phyloP scores from a whole-genome alignment of 768 basidiomycete species.

The Suillus subluteus region DNA sequence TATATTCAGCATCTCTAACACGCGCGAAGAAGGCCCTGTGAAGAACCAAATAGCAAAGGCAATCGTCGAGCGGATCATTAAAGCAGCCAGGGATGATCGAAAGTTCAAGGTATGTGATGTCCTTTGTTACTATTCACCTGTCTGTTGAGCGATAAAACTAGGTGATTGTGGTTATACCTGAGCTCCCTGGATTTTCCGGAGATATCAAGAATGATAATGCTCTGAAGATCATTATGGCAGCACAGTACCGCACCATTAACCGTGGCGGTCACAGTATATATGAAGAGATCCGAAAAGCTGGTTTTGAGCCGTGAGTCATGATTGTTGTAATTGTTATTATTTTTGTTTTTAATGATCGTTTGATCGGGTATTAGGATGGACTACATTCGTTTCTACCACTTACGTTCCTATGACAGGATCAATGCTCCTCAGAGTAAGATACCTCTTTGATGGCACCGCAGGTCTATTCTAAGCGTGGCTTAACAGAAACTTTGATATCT shows the following conservation, averaged over 20 bases:
- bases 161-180: constrained; percentile 89
- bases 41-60: constrained; percentile 85
- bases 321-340: neutral
- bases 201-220: constrained; percentile 69
- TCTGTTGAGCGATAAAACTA: constrained; percentile 28
- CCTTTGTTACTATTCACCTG: neutral
- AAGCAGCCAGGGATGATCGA: constrained; percentile 66
- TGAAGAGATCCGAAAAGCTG: constrained; percentile 75
- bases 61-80: constrained; percentile 81
- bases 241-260: constrained; percentile 87
- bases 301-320: constrained; percentile 72
- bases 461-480: constrained; percentile 26
- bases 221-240: constrained; percentile 85
- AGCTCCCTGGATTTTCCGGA: constrained; percentile 89
- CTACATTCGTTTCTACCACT: constrained; percentile 91
- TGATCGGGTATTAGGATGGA: constrained; percentile 54
- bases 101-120: constrained; percentile 70
- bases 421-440: constrained; percentile 69
- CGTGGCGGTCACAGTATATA: constrained; percentile 88
- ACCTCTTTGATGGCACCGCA: neutral
- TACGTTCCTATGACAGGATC: constrained; percentile 89
- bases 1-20: constrained; percentile 71
- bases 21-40: constrained; percentile 63
- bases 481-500: constrained; percentile 53
- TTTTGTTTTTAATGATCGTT: neutral